Conservation (phyloP, 768 basidiomycete genomes). For the Kondoa malvinella region DNA sequence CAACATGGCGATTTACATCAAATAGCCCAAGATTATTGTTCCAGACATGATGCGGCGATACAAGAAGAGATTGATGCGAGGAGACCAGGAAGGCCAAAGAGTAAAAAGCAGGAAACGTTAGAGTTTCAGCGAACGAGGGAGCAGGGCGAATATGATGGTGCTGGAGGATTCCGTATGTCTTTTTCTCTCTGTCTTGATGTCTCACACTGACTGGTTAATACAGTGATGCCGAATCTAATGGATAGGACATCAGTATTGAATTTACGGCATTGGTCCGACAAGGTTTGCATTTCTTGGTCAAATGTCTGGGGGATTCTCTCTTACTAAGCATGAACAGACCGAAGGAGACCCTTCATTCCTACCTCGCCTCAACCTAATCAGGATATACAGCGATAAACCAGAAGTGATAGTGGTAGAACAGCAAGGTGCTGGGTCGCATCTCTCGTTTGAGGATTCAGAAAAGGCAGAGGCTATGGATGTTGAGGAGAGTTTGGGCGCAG, state of each 20-base stretch:
- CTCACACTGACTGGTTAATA: background rate
- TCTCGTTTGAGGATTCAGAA: background rate
- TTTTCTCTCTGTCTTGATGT: background rate
- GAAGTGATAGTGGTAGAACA: background rate
- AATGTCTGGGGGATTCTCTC: too few relatives aligned
- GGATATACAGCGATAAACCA: slow-evolving; percentile 3
- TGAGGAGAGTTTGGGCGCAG: background rate
- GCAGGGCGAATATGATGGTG: background rate
- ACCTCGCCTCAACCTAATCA: background rate
- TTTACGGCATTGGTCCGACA: background rate
- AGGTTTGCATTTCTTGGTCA: too few relatives aligned
- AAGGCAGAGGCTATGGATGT: background rate
- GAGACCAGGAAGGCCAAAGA: background rate
- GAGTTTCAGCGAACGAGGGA: background rate
- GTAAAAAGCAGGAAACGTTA: slow-evolving; percentile 3
- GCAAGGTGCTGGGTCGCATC: background rate
- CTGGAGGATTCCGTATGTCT: background rate
- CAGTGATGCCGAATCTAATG: slow-evolving; percentile 3
- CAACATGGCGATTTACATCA: background rate
- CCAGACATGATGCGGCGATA: background rate
- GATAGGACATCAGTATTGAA: background rate
- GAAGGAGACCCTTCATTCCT: slow-evolving; percentile 2
- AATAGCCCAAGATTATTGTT: background rate
- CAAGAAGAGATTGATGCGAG: background rate
- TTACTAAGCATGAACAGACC: too few relatives aligned